Percentiles rank a stretch among this genome's conserved stretches.
phyloP scores from a whole-genome alignment of 2,329 filamentous ascomycete genomes.

The Cladobotryum protrusum region DNA sequence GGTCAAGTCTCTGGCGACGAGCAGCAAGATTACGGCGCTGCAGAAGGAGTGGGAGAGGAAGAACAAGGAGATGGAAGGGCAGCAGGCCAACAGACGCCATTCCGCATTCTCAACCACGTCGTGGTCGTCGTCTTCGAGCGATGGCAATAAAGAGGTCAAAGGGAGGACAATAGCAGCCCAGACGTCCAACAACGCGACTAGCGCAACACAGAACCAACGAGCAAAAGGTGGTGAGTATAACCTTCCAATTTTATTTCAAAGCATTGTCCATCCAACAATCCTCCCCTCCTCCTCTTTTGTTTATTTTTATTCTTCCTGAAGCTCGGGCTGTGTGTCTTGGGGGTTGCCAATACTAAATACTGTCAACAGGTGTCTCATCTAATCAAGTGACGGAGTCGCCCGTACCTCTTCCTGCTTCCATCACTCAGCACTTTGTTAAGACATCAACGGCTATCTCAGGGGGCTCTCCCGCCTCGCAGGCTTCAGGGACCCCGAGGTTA shows the following conservation, averaged over 20 bases:
- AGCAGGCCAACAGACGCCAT: not conserved
- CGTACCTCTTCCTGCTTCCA: slow-evolving; percentile 9
- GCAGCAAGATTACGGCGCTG: slow-evolving; percentile 20
- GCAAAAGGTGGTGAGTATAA: not conserved
- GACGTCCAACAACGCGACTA: not conserved
- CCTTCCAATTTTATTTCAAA: not conserved
- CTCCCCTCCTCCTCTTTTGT: not conserved
- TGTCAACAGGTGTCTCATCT: not conserved
- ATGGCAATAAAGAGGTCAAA: not conserved
- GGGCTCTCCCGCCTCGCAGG: no score
- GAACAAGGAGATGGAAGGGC: not conserved
- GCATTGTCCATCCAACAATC: no score
- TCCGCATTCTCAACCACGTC: not conserved
- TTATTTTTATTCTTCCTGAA: not conserved
- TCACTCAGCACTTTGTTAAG: not conserved
- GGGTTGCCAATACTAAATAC: no score
- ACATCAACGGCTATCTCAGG: no score
- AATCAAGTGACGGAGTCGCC: not conserved
- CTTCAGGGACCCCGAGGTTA: no score
- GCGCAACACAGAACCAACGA: not conserved
- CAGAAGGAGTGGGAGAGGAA: slow-evolving; percentile 26
- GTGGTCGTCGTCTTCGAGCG: not conserved
- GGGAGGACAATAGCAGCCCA: not conserved
- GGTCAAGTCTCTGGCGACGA: not conserved
- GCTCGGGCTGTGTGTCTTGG: no score